A percentile compares a stretch with the other conserved stretches of the same genome.
phyloP scores from a whole-genome alignment of 805 yeast species.

The Pichia nanzhaoensis region DNA sequence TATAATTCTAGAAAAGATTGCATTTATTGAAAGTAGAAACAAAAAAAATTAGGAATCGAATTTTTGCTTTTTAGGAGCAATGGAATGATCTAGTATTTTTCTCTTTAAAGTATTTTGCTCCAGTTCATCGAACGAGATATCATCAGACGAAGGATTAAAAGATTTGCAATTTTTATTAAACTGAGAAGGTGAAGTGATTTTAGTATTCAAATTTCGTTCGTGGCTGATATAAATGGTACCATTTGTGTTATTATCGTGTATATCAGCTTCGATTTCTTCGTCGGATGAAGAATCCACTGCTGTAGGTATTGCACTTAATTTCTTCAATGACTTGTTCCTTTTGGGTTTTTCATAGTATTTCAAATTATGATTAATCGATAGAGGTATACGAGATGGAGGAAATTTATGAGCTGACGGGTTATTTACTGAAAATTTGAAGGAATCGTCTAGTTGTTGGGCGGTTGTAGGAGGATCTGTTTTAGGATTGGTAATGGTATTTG shows the following conservation, averaged over 20 bases:
- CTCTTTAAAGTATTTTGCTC: slow-evolving; percentile 11
- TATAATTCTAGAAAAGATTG: background rate
- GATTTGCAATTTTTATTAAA: background rate
- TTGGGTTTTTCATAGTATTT: slow-evolving; percentile 2
- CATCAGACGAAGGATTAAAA: slow-evolving; percentile 9
- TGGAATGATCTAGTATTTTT: slow-evolving; percentile 9
- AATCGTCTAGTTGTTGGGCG: slow-evolving; percentile 9
- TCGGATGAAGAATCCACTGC: background rate
- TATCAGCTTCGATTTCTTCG: slow-evolving; percentile 3
- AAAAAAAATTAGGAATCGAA: slow-evolving; percentile 1
- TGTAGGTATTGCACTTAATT: too few species aligned
- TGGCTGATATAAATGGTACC: too few species aligned
- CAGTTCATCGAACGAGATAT: slow-evolving; percentile 1
- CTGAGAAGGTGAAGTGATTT: background rate
- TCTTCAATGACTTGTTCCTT: too few species aligned
- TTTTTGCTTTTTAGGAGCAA: slow-evolving; percentile 10
- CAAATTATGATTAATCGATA: slow-evolving; percentile 12
- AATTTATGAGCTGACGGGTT: slow-evolving; percentile 23
- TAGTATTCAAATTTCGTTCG: background rate
- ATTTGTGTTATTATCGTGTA: background rate
- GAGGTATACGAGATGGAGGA: slow-evolving; percentile 21
- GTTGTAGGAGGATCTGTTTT: background rate
- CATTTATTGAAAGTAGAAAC: background rate
- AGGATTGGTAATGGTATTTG: background rate
- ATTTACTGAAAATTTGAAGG: slow-evolving; percentile 15